Evolutionary conservation across 352 stramenopile species (phyloP), one percentile per base, ranked within the genome.

Genomic region (Phytophthora cactorum): DNA sequence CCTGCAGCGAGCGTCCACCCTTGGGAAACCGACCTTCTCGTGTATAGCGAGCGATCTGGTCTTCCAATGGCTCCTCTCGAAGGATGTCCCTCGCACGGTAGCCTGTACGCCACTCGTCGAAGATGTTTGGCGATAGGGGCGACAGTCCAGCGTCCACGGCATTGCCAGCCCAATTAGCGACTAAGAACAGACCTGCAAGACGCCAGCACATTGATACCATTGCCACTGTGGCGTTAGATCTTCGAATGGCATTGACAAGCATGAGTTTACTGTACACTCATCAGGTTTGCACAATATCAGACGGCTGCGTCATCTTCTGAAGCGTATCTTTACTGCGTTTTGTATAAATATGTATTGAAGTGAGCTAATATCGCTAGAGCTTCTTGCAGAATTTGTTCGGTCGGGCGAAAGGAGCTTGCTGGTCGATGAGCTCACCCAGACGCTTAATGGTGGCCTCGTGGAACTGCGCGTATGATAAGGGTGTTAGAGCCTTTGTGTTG

Each of bases 391-490:
- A 84, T 55, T 87, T 89, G 65, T 74, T 79, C 1, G 70, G 74
- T 58, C 84, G 79, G 45, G 69, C 67, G 32, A 77, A 68, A 1
- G 72, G 68, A 3, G 75, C 75, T 52, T 91, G 80, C 45, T 86
- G 77, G 59, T 90, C 82, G 38, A 91, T 87, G 51, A 91, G 79
- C 39, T 92, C 77, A 9, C 78, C 77, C 3, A 79, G 58, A 31
- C 84, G 81, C 8, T 84, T 87, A 3, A 66, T 68, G 36, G 88
- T 86, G 29, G 84, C 77, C 2, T 90, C 79, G 17, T 82, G 84
- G 55, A 86, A 91, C 84, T 92, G 36, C 5, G 49, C 12, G 17
- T 6, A 11, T 4, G 10, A 22, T 29, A 41, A 25, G 17, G 31
- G 14, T 14, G n/a, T 66, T 53, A 56, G 12, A 43, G 27, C 14